These are phyloP conservation scores for Echinosphaeria canescens DNA, from an alignment of 2,329 filamentous ascomycete species.

Conservation along the genomic window DNA sequence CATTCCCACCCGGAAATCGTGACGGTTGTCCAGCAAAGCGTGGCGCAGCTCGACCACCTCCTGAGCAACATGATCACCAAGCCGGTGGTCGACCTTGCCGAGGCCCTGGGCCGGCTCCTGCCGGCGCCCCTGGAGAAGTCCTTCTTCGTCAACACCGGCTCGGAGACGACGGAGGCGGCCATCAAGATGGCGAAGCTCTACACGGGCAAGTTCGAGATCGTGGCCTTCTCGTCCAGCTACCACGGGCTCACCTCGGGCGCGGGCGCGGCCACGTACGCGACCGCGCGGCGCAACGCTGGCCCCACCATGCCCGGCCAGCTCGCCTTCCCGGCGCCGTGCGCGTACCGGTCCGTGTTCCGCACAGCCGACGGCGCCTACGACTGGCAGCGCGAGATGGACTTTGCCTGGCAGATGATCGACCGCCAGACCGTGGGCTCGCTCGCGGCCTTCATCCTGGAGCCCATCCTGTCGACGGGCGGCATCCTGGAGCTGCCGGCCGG, in stretches of 20 bases:
- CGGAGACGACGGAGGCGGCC: slow-evolving; percentile 87
- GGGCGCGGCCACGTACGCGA: slow-evolving; percentile 27
- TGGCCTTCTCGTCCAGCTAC: slow-evolving; percentile 33
- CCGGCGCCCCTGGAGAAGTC: slow-evolving; percentile 25
- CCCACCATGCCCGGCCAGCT: slow-evolving; percentile 15
- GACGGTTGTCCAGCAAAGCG: slow-evolving; percentile 20
- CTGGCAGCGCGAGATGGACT: slow-evolving; percentile 42
- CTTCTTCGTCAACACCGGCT: slow-evolving; percentile 82
- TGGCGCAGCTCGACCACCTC: slow-evolving; percentile 29
- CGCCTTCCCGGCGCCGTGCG: slow-evolving; percentile 34
- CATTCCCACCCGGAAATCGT: slow-evolving; percentile 36
- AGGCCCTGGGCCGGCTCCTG: slow-evolving; percentile 21
- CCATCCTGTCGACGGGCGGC: slow-evolving; percentile 92
- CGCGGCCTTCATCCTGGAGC: slow-evolving; percentile 85
- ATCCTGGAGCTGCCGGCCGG: slow-evolving; percentile 85
- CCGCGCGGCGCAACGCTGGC: slow-evolving; percentile 22
- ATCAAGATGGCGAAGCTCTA: slow-evolving; percentile 74
- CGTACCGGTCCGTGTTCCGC: slow-evolving; percentile 38
- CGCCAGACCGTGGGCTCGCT: slow-evolving; percentile 33
- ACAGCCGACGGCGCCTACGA: slow-evolving; percentile 37
- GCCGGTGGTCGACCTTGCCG: slow-evolving; percentile 29
- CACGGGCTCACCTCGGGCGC: slow-evolving; percentile 36
- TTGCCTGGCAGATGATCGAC: slow-evolving; percentile 38
- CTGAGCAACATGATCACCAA: slow-evolving; percentile 31
- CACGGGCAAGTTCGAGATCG: slow-evolving; percentile 41